Evolutionary conservation across 192 early-diverging fungal species (phyloP).

Genomic region (Entophlyctis luteolus): DNA sequence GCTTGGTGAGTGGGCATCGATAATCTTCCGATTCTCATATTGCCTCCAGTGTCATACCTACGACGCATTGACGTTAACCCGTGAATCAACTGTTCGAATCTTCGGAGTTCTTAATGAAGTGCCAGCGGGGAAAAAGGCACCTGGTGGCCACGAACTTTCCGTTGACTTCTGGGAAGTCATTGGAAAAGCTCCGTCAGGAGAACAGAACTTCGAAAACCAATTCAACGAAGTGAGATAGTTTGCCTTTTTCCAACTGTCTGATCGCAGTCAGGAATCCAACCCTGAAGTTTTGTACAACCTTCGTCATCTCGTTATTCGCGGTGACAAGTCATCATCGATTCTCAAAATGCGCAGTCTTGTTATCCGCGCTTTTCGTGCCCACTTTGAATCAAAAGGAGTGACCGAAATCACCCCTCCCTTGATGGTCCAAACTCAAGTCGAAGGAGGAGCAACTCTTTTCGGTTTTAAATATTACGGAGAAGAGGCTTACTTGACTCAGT

Average conservation of each 20-base stretch:
- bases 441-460: constrained; percentile 95
- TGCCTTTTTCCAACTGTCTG: neutral
- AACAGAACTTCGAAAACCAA: constrained; percentile 87
- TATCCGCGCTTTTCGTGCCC: constrained; percentile 92
- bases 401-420: constrained; percentile 94
- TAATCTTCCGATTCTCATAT: neutral
- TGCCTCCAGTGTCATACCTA: constrained; percentile 78
- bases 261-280: constrained; percentile 65
- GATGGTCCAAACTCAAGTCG: constrained; percentile 99
- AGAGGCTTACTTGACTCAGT: constrained; percentile 95
- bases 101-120: constrained; percentile 83
- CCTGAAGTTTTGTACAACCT: constrained; percentile 83
- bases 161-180: constrained; percentile 96
- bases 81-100: constrained; percentile 88
- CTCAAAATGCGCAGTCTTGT: constrained; percentile 81
- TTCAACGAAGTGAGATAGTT: constrained; percentile 59
- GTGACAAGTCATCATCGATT: constrained; percentile 80
- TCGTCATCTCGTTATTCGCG: constrained; percentile 95
- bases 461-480: constrained; percentile 95
- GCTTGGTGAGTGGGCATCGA: constrained; percentile 55
- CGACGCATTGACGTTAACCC: constrained; percentile 86
- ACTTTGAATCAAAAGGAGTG: constrained; percentile 76
- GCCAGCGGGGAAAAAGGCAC: constrained; percentile 94
- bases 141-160: constrained; percentile 89
- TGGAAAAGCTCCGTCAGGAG: constrained; percentile 88